Base-by-base conservation (phyloP, 2,329 filamentous ascomycete genomes). In the Talaromyces sp. region DNA sequence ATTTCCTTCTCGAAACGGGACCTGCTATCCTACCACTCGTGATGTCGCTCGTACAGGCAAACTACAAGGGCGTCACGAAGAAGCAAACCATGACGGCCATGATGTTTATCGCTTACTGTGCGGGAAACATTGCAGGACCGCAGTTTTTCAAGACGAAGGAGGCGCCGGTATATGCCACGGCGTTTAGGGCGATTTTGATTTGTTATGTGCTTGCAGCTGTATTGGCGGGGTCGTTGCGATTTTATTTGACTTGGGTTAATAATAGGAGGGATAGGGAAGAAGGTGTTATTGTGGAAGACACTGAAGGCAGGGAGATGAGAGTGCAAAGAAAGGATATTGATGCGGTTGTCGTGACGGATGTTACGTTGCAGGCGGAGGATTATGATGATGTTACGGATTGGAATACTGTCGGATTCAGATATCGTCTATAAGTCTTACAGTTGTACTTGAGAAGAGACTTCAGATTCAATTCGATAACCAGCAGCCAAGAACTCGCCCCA, bases 351-450 rank as follows among this genome's bases (percentile, higher is more conserved):
- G 74, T 74, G 7, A 77, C 76, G 0, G 79, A 79, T 19, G 70
- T 77, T 13, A 71, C 74, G 74, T 70, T 84, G 25, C 73, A 76
- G 19, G 75, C 79, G 0, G 78, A 81, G 62, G 82, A 84, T 65
- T 84, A 85, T 64, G 84, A 86, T 22, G 85, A 88, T 72, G 73
- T 84, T 2, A 88, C 86, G 1, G 86, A 89, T 69, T 87, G 84
- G 83, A 81, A 86, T 43, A 86, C 81, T 0, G 72, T 81, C 19
- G 86, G 86, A 0, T 89, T 88, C 67, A 81, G 85, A 49, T 89
- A 89, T 73, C 81, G 86, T 33, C 70, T 84, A 31, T 84, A 68
- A 49, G n/a, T n/a, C 22, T 60, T 19, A 22, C 7, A 50, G 25
- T 9, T 10, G 15, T 52, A 52, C 49, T 31, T 31, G 31, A 10